These are phyloP conservation scores for Alternaria arborescens DNA, from an alignment of 2,329 filamentous ascomycete species.

Conservation along the genomic window DNA sequence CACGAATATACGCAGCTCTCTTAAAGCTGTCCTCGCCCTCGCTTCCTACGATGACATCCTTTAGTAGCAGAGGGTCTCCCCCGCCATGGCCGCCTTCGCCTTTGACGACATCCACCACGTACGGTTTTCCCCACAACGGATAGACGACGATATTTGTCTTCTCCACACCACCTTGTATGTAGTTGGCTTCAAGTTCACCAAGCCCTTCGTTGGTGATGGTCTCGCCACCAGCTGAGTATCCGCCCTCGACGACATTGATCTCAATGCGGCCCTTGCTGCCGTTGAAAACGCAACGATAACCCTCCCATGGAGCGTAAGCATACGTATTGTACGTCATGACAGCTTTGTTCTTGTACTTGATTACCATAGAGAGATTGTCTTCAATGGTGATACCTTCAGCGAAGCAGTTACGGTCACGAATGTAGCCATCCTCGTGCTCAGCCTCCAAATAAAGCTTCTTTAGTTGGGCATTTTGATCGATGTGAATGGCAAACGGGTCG, in stretches of 20 bases:
- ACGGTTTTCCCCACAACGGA: conserved; percentile 64
- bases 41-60: conserved; percentile 65
- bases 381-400: conserved; percentile 71
- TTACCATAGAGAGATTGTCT: conserved; percentile 69
- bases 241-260: conserved; percentile 69
- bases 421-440: conserved; percentile 69
- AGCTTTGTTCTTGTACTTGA: conserved; percentile 65
- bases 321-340: conserved; percentile 67
- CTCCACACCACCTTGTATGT: conserved; percentile 9
- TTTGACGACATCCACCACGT: conserved; percentile 62
- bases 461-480: conserved; percentile 62
- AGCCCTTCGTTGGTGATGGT: conserved; percentile 10
- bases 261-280: conserved; percentile 67
- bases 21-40: conserved; percentile 58
- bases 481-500: conserved; percentile 68
- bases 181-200: conserved; percentile 9
- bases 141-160: conserved; percentile 55
- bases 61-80: conserved; percentile 65
- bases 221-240: conserved; percentile 65
- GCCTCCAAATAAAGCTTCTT: conserved; percentile 69
- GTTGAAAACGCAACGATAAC: conserved; percentile 66
- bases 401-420: conserved; percentile 70
- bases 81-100: conserved; percentile 67
- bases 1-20: conserved; percentile 64
- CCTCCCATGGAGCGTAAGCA: conserved; percentile 70